These are phyloP conservation scores for Stachybotrys chlorohalonatus DNA, from an alignment of 2,329 filamentous ascomycete species.

Conservation along the genomic window DNA sequence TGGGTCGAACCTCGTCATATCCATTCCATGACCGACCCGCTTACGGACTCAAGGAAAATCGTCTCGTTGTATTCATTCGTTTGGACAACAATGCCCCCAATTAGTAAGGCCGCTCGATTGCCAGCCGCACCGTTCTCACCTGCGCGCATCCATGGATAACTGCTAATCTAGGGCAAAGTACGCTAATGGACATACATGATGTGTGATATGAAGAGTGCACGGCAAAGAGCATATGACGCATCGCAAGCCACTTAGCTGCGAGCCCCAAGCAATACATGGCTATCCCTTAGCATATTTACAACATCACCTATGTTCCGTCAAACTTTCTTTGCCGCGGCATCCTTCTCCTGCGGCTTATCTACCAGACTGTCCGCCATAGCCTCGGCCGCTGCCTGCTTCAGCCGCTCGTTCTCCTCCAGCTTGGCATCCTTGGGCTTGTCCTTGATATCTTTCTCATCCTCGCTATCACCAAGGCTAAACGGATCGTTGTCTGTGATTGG, in stretches of 20 bases:
- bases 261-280: background rate
- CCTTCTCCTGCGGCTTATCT: conserved; percentile 23
- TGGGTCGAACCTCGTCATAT: too few species aligned
- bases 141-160: too few species aligned
- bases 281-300: background rate
- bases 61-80: too few species aligned
- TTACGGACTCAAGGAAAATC: too few species aligned
- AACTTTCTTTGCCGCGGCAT: conserved; percentile 22
- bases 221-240: background rate
- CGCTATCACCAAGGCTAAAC: conserved; percentile 91
- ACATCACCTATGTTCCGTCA: background rate
- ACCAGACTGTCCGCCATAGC: conserved; percentile 50
- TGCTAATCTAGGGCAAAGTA: background rate
- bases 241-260: background rate
- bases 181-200: background rate
- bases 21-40: too few species aligned
- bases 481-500: conserved; percentile 88
- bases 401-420: conserved; percentile 48
- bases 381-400: conserved; percentile 57
- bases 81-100: too few species aligned
- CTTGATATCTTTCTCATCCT: conserved; percentile 69
- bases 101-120: too few species aligned
- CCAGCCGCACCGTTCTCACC: too few species aligned
- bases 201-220: background rate
- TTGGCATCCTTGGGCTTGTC: conserved; percentile 46